Evolutionary conservation across 768 basidiomycete species (phyloP), one percentile per base, ranked within the genome.

Genomic region (Galerina sulciceps): DNA sequence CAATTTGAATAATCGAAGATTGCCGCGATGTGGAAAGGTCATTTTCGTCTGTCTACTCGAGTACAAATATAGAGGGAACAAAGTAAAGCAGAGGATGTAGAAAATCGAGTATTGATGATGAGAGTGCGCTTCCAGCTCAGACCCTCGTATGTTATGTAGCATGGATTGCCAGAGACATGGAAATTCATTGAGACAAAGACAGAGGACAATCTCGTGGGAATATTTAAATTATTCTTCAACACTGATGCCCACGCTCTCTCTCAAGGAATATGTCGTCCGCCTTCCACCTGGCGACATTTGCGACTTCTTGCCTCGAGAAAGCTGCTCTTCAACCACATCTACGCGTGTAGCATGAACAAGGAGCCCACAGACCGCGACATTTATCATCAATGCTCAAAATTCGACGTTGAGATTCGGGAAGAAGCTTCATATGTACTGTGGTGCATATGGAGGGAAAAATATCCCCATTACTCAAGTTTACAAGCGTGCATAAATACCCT

Each of bases 341-440:
- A 31, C 50, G 50, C 38, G 52, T 31, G 34, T 18, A 37, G 17
- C 11, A 65, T 67, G 65, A 51, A 54, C 18, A 40, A 49, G 53
- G 58, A 43, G 48, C 52, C 55, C 15, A 60, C 54, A 44, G 73
- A 76, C 66, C 47, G 55, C 44, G 69, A 75, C 53, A 73, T 78
- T 23, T 60, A 66, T 45, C 50, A 64, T 13, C 53, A 58, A n/a
- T 62, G 68, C 47, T 69, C 73, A 4, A 76, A 71, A 61, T 75
- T 76, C 65, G 68, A 79, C 67, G 62, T 75, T 14, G 61, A 75
- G 17, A 64, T 75, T 18, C 67, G 68, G 4, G 77, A 79, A 65
- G 77, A 78, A 57, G 79, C 79, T 1, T 75, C 76, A 0, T 72
- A 71, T 51, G 61, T 79, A 26, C 69, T 80, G 15, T 79, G 77